Evolutionary conservation across 306 rosid species (phyloP).

Genomic region (Begonia fuchsioides): DNA sequence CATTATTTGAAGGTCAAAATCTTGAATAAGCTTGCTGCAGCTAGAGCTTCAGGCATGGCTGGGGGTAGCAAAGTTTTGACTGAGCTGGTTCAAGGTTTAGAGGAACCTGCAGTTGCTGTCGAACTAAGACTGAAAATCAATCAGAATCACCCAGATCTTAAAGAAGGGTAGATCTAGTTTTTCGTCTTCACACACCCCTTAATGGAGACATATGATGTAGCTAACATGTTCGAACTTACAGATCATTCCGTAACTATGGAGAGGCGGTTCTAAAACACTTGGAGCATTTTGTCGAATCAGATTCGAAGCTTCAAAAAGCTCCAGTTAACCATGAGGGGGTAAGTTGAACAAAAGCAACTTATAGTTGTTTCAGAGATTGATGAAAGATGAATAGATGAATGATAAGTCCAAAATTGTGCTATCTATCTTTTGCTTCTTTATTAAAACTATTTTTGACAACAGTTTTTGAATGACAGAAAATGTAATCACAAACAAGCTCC

Average conservation of each 20-base stretch:
- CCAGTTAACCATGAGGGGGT: conserved; percentile 89
- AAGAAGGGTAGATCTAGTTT: conserved; percentile 49
- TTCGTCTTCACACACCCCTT: too few relatives aligned
- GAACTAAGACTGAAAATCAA: conserved; percentile 81
- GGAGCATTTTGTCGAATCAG: conserved; percentile 39
- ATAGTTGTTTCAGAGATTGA: too few relatives aligned
- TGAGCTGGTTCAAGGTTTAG: conserved; percentile 56
- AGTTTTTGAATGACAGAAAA: too few relatives aligned
- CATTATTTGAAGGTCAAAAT: conserved; percentile 64
- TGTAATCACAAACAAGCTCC: too few relatives aligned
- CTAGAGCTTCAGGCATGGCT: conserved; percentile 59
- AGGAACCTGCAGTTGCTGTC: conserved; percentile 57
- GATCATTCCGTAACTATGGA: conserved; percentile 84
- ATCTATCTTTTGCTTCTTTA: too few relatives aligned
- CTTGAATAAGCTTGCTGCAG: conserved; percentile 81
- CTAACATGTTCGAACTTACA: conserved; percentile 25
- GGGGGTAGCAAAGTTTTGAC: conserved; percentile 86
- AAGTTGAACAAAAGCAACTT: conserved; percentile 7
- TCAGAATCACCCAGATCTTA: conserved; percentile 74
- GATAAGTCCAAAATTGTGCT: too few relatives aligned
- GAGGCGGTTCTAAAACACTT: conserved; percentile 73
- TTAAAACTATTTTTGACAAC: too few relatives aligned
- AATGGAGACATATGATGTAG: conserved; percentile 7
- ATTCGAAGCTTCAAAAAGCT: conserved; percentile 57
- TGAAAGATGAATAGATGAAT: too few relatives aligned